These are phyloP conservation scores for Lolium rigidum DNA, from an alignment of 176 grass and related monocot species.

Conservation along the genomic window DNA sequence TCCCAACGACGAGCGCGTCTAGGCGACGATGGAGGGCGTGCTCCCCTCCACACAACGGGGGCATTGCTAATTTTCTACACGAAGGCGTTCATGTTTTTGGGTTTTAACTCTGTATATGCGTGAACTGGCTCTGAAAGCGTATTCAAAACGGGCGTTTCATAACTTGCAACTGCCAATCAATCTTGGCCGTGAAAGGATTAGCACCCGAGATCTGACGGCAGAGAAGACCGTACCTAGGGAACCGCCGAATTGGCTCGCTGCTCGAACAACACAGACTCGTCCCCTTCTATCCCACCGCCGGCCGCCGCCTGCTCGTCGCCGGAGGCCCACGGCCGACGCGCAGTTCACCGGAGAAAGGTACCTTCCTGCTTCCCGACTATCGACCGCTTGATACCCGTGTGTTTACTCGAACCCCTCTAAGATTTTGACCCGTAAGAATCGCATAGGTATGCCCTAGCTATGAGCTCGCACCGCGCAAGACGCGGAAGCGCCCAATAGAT, in stretches of 20 bases:
- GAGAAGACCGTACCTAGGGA: not conserved
- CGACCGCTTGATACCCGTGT: not conserved
- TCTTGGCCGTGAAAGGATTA: not conserved
- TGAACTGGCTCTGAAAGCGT: not conserved
- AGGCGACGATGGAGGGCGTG: no score
- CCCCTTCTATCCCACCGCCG: not conserved
- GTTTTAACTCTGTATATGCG: no score
- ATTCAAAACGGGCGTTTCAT: not conserved
- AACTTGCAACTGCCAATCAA: not conserved
- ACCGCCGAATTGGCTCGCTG: not conserved
- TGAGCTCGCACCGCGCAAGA: not conserved
- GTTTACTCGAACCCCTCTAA: not conserved
- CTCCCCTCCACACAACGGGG: no score
- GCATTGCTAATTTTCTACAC: no score
- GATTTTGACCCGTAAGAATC: not conserved
- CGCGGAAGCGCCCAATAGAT: not conserved
- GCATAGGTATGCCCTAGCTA: not conserved
- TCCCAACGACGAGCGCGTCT: no score
- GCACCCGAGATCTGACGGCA: not conserved
- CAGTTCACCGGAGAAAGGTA: conserved; percentile 6
- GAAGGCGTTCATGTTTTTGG: no score
- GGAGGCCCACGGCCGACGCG: conserved; percentile 7
- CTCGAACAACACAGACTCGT: not conserved
- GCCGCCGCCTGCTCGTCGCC: not conserved
- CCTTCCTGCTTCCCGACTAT: not conserved